Conservation (phyloP, 495 filamentous ascomycete species). For the Aspergillus coremiiformis region DNA sequence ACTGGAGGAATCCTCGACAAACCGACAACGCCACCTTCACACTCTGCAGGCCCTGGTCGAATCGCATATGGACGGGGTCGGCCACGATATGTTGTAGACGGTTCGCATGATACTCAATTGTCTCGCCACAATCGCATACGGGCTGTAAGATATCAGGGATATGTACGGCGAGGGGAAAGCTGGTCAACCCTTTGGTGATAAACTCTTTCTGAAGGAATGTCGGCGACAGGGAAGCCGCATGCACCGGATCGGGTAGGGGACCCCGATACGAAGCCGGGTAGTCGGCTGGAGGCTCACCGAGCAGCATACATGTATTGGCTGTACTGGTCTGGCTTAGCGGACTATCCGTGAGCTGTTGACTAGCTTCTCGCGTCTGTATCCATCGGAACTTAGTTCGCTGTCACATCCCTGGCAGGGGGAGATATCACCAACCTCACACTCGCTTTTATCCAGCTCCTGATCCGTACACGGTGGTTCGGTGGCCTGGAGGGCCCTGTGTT, state of each 20-base stretch:
- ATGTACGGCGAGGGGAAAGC: conserved; percentile 25
- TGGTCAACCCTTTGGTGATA: conserved; percentile 24
- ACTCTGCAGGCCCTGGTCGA: conserved; percentile 34
- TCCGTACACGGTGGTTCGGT: background rate
- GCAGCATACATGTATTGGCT: conserved; percentile 5
- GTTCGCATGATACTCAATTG: conserved; percentile 29
- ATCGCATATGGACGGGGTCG: conserved; percentile 24
- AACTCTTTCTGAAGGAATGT: conserved; percentile 29
- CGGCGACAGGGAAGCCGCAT: conserved; percentile 31
- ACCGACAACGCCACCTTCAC: conserved; percentile 29
- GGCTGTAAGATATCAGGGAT: conserved; percentile 14
- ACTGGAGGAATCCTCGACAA: conserved; percentile 33
- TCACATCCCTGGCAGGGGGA: background rate
- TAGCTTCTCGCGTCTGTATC: conserved; percentile 1
- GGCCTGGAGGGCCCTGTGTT: background rate
- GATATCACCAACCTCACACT: background rate
- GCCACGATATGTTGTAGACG: conserved; percentile 29
- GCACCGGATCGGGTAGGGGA: conserved; percentile 12
- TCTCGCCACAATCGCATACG: conserved; percentile 32
- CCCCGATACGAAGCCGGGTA: conserved; percentile 9
- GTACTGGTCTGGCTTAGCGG: conserved; percentile 10
- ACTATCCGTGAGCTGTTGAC: conserved; percentile 11
- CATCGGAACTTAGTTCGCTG: background rate
- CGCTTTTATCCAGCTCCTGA: background rate
- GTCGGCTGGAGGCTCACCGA: conserved; percentile 9